phyloP scores from a whole-genome alignment of 75 land plant genomes.

The Adiantum capillusveneris region DNA sequence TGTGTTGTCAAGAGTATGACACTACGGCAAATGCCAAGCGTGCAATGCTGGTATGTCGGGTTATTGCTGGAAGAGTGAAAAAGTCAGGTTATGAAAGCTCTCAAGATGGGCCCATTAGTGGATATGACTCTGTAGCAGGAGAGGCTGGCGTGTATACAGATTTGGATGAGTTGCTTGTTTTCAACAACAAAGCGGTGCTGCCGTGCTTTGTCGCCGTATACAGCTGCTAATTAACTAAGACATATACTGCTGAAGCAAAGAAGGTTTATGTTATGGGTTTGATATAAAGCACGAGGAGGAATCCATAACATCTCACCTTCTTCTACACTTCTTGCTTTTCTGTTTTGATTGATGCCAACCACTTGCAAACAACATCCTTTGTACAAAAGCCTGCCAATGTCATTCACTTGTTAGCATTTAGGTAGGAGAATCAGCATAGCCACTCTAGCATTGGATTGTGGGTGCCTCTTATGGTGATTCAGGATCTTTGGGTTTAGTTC shows the following conservation, averaged over 20 bases:
- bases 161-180: slow-evolving; percentile 74
- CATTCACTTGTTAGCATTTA: too few species aligned
- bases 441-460: too few species aligned
- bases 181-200: slow-evolving; percentile 70
- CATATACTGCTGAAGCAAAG: not conserved
- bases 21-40: slow-evolving; percentile 24
- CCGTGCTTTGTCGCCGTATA: slow-evolving; percentile 92
- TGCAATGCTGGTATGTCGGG: slow-evolving; percentile 94
- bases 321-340: too few species aligned
- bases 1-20: slow-evolving; percentile 10
- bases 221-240: slow-evolving; percentile 30
- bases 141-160: slow-evolving; percentile 37
- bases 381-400: too few species aligned
- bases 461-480: too few species aligned
- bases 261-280: not conserved
- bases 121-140: slow-evolving; percentile 57
- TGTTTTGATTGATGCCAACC: too few species aligned
- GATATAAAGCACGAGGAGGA: too few species aligned
- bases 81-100: slow-evolving; percentile 16
- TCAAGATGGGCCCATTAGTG: slow-evolving; percentile 9
- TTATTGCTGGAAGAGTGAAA: slow-evolving; percentile 71
- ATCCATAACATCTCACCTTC: too few species aligned
- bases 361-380: too few species aligned
- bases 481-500: too few species aligned
- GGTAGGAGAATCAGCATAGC: too few species aligned